Evolutionary conservation across 768 basidiomycete genomes (phyloP), one percentile per base, ranked within the genome.

Genomic region (Cubamyces sp.): DNA sequence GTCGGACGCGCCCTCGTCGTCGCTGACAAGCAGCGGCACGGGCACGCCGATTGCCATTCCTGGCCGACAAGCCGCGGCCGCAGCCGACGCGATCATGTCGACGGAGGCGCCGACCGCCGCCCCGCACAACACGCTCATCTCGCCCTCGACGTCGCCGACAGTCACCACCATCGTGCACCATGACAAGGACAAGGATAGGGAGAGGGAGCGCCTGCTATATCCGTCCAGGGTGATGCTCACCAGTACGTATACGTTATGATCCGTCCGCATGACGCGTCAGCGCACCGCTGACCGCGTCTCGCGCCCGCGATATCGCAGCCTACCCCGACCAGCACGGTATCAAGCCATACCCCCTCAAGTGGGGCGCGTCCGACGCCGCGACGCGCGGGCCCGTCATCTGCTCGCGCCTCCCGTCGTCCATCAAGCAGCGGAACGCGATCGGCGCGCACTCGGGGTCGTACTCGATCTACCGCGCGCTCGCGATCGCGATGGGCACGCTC

Each of bases 311-410:
- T n/a, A n/a, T 39, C 16, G 23, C 63, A 84, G 80, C 94, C 1
- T 96, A 97, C 73, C 94, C 96, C n/a, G 91, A 91, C 69, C 94
- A 97, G 70, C 87, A 92, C 70, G 93, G 93, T 8, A 93, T 96
- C 71, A 78, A 82, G 41, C 96, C 96, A 0, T 82, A 85, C 70
- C 85, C 87, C 0, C 80, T 98, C 19, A 75, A 79, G 25, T 98
- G 96, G 96, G 95, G 94, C 25, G 91, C 88, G 0, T 26, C 79
- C 3, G 80, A 85, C 47, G 80, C 91, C 21, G 63, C 70, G 7
- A 76, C 80, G 7, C 91, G 95, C 21, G 96, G 96, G 0, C 94
- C 96, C 3, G 81, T 98, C 64, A 84, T 98, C 60, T 93, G 91
- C 72, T 94, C 91, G 1, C 90, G 96, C 25, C 87, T 95, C 21